A percentile compares a stretch with the other conserved stretches of the same genome.
These are phyloP conservation scores for Ensete ventricosum DNA, from an alignment of 176 grass and related monocot species.

Conservation along the genomic window DNA sequence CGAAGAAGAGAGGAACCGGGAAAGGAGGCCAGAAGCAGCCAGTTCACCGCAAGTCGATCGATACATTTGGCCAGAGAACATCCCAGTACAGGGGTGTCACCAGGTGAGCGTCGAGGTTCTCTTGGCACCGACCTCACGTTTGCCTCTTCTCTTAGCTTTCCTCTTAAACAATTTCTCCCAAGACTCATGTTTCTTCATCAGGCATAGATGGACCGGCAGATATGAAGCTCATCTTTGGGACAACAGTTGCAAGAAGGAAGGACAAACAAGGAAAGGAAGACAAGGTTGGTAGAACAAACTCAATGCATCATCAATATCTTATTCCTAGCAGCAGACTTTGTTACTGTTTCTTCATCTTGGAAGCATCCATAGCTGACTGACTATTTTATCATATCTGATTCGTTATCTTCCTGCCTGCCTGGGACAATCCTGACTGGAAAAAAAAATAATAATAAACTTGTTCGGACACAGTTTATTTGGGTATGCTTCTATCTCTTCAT, in stretches of 20 bases:
- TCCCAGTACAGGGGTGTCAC: slow-evolving; percentile 96
- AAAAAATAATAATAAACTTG: background rate
- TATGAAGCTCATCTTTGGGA: slow-evolving; percentile 98
- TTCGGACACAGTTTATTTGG: slow-evolving; percentile 76
- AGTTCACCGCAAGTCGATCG: slow-evolving; percentile 93
- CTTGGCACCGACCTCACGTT: background rate
- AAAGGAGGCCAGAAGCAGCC: slow-evolving; percentile 54
- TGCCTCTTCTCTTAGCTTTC: background rate
- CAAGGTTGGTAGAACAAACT: slow-evolving; percentile 40
- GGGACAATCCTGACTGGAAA: slow-evolving; percentile 6
- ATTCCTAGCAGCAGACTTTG: too few species aligned
- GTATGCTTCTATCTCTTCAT: slow-evolving; percentile 24
- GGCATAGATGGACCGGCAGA: slow-evolving; percentile 99
- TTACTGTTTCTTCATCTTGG: too few species aligned
- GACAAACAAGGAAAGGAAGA: slow-evolving; percentile 82
- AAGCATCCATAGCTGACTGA: background rate
- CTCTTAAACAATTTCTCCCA: background rate
- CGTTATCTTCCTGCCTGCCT: background rate
- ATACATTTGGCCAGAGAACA: slow-evolving; percentile 93
- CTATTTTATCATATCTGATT: background rate
- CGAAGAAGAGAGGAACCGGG: slow-evolving; percentile 54
- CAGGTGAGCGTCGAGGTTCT: slow-evolving; percentile 30
- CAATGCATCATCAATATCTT: too few species aligned
- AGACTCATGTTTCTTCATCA: slow-evolving; percentile 24
- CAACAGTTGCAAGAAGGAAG: slow-evolving; percentile 95